phyloP scores from a whole-genome alignment of 2,329 filamentous ascomycete genomes.

The Paramyrothecium roridum region DNA sequence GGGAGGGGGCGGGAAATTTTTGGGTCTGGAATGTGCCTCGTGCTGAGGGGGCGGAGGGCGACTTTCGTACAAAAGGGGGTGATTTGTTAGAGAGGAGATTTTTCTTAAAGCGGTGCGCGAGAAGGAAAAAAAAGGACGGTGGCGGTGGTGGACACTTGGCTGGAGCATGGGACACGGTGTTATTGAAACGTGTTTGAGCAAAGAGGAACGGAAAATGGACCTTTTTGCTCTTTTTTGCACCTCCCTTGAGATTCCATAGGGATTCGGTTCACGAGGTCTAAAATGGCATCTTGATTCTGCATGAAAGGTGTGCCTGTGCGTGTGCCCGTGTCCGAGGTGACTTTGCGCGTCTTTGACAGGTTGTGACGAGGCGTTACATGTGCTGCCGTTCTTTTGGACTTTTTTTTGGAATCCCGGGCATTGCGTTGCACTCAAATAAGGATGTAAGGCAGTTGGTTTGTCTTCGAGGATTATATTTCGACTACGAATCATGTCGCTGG shows the following conservation, averaged over 20 bases:
- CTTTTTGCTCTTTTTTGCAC: constrained; percentile 18
- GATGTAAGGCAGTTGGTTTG: no score
- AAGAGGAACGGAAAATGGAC: constrained; percentile 19
- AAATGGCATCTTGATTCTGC: constrained; percentile 32
- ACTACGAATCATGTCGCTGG: no score
- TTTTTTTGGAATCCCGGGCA: no score
- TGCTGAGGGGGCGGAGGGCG: not conserved
- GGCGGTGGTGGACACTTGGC: constrained; percentile 14
- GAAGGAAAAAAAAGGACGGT: not conserved
- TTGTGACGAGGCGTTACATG: no score
- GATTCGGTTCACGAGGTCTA: constrained; percentile 27
- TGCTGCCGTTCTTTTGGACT: no score
- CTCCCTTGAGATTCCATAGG: constrained; percentile 24
- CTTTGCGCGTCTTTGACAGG: no score
- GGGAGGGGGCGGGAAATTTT: no score
- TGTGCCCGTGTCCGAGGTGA: not conserved
- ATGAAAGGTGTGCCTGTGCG: constrained; percentile 11
- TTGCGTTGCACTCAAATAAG: no score
- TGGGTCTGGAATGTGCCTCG: not conserved
- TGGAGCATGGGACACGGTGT: constrained; percentile 33
- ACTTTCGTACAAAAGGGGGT: not conserved
- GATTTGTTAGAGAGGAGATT: not conserved
- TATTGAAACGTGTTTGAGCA: constrained; percentile 29
- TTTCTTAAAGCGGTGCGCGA: not conserved
- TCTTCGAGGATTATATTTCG: no score